These are phyloP conservation scores for Narthecium ossifragum DNA, from an alignment of 106 monocot genomes.

Conservation along the genomic window DNA sequence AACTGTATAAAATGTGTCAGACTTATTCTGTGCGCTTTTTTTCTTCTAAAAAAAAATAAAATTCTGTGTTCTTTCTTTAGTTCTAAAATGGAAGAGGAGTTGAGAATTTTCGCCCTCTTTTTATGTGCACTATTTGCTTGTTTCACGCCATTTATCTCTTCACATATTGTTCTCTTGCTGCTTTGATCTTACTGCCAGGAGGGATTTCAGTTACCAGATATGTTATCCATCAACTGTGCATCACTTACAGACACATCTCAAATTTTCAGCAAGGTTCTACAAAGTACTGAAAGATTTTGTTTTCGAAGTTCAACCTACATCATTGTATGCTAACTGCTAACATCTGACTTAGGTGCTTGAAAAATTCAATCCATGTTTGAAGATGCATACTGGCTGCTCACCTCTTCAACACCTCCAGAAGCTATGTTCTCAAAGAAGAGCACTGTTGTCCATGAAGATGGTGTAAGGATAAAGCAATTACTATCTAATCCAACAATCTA, in stretches of 20 bases:
- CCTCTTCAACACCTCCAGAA: slow-evolving; percentile 56
- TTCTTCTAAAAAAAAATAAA: no score
- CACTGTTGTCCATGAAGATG: slow-evolving; percentile 32
- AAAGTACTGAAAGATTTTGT: not conserved
- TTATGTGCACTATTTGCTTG: no score
- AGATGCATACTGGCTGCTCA: slow-evolving; percentile 24
- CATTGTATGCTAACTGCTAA: no score
- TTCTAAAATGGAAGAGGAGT: no score
- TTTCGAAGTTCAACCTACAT: no score
- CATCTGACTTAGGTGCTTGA: slow-evolving; percentile 44
- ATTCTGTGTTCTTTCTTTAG: no score
- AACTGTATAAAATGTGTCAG: no score
- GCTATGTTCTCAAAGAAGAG: slow-evolving; percentile 42
- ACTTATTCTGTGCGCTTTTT: no score
- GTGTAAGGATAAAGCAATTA: no score
- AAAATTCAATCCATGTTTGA: slow-evolving; percentile 31
- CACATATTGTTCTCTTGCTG: slow-evolving; percentile 1
- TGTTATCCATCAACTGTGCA: slow-evolving; percentile 66
- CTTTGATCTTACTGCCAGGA: slow-evolving; percentile 28
- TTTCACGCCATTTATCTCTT: no score
- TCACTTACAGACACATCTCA: slow-evolving; percentile 54
- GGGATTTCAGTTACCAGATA: slow-evolving; percentile 47
- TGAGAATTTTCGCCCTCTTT: no score
- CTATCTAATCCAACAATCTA: no score
- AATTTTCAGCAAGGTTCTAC: slow-evolving; percentile 74